Evolutionary conservation across 805 yeast species (phyloP), one percentile per base, ranked within the genome.

Genomic region (Candida cerambycidarum): DNA sequence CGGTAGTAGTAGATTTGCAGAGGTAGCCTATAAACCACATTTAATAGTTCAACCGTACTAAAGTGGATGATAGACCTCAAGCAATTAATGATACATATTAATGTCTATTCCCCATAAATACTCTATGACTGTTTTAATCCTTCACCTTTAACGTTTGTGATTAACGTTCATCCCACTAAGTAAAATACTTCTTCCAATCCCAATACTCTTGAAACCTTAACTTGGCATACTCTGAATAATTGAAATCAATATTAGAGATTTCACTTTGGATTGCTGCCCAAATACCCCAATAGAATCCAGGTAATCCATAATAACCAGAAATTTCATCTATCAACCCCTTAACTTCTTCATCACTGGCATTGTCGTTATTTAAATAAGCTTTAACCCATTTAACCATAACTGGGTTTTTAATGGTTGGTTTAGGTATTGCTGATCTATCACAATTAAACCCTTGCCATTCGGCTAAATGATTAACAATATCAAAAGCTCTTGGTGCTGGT

Each of bases 381-480:
- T 61, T 59, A 29, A 80, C 76, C 92, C 92, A 85, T 23, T 61
- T 59, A 3, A 76, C 65, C 56, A 83, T 60, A 1, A 71, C 62
- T 1, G 62, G 62, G 49, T 80, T 78, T 2, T 55, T 43, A 7
- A 45, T 48, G 0, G 67, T 44, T 1, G 85, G 84, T 6, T 59
- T 55, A 0, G 89, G 89, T 30, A 85, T 82, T 7, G 75, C 74
- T 10, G 69, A 58, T 17, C 75, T 70, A 50, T 81, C 80, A 58
- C 93, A 85, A 47, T 82, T 80, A 52, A 83, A 84, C 2, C 93
- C 93, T 58, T 85, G 93, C 89, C 90, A 83, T 57, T 83, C 89
- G 57, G 82, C 80, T 49, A 83, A 78, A 59, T 83, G 89, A 51
- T 83, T 83, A 11, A 89, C 83, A 16, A 83, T 80, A 55, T 83